These are phyloP conservation scores for Macaranga tanarius DNA, from an alignment of 441 rosid genomes.

Conservation along the genomic window DNA sequence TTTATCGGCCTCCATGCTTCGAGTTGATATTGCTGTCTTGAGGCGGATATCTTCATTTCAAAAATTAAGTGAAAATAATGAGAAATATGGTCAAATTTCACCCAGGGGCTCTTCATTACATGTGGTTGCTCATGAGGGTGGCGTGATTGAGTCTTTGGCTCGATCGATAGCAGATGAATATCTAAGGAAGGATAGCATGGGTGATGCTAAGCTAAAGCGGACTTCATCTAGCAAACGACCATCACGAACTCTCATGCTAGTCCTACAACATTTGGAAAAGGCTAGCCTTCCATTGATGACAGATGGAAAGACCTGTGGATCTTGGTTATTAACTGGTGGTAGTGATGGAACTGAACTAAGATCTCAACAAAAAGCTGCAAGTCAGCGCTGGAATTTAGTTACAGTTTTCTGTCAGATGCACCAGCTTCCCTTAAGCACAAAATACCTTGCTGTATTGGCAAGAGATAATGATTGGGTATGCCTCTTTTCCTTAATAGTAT, in stretches of 20 bases:
- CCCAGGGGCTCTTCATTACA: slow-evolving; percentile 65
- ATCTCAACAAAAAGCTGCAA: slow-evolving; percentile 83
- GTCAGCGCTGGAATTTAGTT: slow-evolving; percentile 94
- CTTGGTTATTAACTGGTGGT: slow-evolving; percentile 85
- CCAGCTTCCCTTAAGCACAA: slow-evolving; percentile 88
- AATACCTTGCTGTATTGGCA: slow-evolving; percentile 90
- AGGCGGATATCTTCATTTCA: slow-evolving; percentile 82
- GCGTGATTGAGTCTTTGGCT: slow-evolving; percentile 77
- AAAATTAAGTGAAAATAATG: slow-evolving; percentile 51
- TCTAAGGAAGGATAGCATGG: slow-evolving; percentile 49
- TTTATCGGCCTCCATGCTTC: slow-evolving; percentile 83
- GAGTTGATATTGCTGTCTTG: slow-evolving; percentile 79
- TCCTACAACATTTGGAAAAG: slow-evolving; percentile 91
- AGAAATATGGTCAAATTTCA: slow-evolving; percentile 49
- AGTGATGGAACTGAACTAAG: slow-evolving; percentile 92
- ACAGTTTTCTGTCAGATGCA: slow-evolving; percentile 91
- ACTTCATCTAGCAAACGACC: slow-evolving; percentile 39
- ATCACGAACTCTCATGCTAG: slow-evolving; percentile 69
- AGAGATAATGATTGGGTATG: slow-evolving; percentile 99
- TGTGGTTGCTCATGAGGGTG: slow-evolving; percentile 54
- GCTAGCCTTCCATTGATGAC: slow-evolving; percentile 76
- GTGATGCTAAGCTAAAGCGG: slow-evolving; percentile 46
- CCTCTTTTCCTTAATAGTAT: slow-evolving; percentile 12
- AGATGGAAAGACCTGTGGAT: slow-evolving; percentile 86
- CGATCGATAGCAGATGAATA: slow-evolving; percentile 89